These are phyloP conservation scores for Aspergillus pseudoterreus DNA, from an alignment of 2,329 filamentous ascomycete genomes.

Conservation along the genomic window DNA sequence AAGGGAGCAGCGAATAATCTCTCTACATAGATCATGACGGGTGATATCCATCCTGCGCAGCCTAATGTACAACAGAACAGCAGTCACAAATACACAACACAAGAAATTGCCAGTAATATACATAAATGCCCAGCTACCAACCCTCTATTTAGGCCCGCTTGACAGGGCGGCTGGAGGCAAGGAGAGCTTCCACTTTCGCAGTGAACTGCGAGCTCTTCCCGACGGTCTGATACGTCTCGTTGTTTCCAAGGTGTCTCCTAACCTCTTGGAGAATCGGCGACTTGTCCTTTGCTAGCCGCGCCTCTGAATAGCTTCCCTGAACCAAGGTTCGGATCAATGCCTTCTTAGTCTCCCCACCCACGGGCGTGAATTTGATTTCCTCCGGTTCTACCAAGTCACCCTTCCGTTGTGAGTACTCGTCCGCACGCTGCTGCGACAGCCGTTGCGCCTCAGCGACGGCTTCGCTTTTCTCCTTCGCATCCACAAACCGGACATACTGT, in stretches of 20 bases:
- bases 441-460: slow-evolving; percentile 34
- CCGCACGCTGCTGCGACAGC: slow-evolving; percentile 29
- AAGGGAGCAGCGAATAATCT: neutral
- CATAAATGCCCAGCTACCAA: neutral
- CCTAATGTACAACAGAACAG: neutral
- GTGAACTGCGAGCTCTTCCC: slow-evolving; percentile 36
- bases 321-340: slow-evolving; percentile 29
- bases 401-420: slow-evolving; percentile 33
- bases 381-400: slow-evolving; percentile 35
- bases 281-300: slow-evolving; percentile 13
- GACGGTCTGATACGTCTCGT: slow-evolving; percentile 37
- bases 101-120: slow-evolving; percentile 11
- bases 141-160: slow-evolving; percentile 19
- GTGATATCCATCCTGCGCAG: no score
- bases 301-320: slow-evolving; percentile 31
- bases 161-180: slow-evolving; percentile 24
- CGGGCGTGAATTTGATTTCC: slow-evolving; percentile 24
- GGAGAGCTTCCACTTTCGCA: slow-evolving; percentile 34
- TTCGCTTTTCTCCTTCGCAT: slow-evolving; percentile 33
- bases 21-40: neutral
- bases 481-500: slow-evolving; percentile 36
- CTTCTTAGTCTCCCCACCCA: slow-evolving; percentile 23
- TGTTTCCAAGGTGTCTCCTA: slow-evolving; percentile 36
- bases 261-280: slow-evolving; percentile 30
- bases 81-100: neutral